Evolutionary conservation across 148 eudicot genomes (phyloP).

Genomic region (Persicaria maculosa): DNA sequence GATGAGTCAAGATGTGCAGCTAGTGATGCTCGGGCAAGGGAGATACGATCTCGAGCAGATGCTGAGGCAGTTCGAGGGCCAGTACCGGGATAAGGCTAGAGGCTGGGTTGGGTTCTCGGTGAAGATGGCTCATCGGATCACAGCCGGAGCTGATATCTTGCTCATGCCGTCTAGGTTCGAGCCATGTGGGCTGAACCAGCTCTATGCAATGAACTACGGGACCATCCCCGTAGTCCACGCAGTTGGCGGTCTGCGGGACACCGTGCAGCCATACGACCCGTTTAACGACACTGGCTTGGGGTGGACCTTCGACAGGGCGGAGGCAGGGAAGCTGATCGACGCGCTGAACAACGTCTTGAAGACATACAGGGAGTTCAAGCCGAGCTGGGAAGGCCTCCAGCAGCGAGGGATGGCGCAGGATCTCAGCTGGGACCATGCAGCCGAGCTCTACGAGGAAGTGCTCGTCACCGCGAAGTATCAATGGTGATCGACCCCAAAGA

Average conservation of each 20-base stretch:
- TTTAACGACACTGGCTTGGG: conserved; percentile 65
- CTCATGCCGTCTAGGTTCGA: conserved; percentile 97
- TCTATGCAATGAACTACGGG: conserved; percentile 91
- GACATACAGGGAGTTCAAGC: conserved; percentile 55
- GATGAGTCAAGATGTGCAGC: conserved; percentile 70
- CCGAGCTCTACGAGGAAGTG: conserved; percentile 72
- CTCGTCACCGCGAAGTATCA: conserved; percentile 88
- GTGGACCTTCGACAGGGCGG: conserved; percentile 83
- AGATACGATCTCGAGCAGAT: conserved; percentile 74
- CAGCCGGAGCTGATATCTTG: conserved; percentile 87
- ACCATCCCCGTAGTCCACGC: conserved; percentile 95
- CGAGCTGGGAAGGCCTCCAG: conserved; percentile 83
- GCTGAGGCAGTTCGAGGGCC: conserved; percentile 67
- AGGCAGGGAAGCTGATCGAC: conserved; percentile 42
- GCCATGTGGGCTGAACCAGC: conserved; percentile 96
- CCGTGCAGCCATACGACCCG: conserved; percentile 82
- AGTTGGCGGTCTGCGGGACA: conserved; percentile 92
- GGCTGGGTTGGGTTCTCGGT: conserved; percentile 98
- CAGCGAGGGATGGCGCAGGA: conserved; percentile 75
- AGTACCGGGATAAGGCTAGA: conserved; percentile 41
- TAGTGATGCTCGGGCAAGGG: conserved; percentile 87
- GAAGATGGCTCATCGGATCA: conserved; percentile 77
- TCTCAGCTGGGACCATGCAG: conserved; percentile 87
- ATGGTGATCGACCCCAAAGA: conserved; percentile 33
- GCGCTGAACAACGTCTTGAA: conserved; percentile 75